A percentile compares a stretch with the other conserved stretches of the same genome.
Conservation (phyloP, 1,284 basidiomycete species). For the Cutaneotrichosporon sp. region DNA sequence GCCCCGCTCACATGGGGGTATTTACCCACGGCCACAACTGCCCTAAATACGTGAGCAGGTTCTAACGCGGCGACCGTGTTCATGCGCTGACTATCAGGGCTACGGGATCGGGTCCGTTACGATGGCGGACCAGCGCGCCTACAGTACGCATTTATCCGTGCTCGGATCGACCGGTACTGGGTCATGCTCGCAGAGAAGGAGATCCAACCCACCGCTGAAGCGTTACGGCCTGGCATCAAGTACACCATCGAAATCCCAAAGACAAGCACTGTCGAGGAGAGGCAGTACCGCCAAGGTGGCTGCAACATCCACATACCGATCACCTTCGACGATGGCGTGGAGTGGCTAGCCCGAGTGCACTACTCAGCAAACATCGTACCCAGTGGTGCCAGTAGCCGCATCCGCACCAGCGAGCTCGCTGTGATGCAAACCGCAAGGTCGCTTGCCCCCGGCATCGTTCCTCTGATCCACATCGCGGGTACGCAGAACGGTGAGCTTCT, state of each 20-base stretch:
- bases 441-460: neutral
- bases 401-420: neutral
- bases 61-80: too few species aligned
- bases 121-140: too few species aligned
- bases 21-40: neutral
- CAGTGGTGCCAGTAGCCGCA: neutral
- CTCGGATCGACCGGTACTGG: too few species aligned
- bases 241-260: neutral
- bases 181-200: too few species aligned
- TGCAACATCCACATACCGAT: neutral
- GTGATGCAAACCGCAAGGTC: neutral
- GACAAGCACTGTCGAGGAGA: neutral
- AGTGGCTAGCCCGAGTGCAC: neutral
- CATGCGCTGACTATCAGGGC: too few species aligned
- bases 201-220: too few species aligned
- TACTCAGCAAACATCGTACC: neutral
- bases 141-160: too few species aligned
- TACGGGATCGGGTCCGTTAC: too few species aligned
- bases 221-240: neutral
- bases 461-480: neutral
- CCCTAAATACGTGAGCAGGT: too few species aligned
- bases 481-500: neutral
- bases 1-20: neutral
- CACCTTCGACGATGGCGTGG: neutral
- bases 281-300: neutral